Conservation (phyloP, 2,329 filamentous ascomycete genomes). For the Phaeosphaeriaceae sp. region DNA sequence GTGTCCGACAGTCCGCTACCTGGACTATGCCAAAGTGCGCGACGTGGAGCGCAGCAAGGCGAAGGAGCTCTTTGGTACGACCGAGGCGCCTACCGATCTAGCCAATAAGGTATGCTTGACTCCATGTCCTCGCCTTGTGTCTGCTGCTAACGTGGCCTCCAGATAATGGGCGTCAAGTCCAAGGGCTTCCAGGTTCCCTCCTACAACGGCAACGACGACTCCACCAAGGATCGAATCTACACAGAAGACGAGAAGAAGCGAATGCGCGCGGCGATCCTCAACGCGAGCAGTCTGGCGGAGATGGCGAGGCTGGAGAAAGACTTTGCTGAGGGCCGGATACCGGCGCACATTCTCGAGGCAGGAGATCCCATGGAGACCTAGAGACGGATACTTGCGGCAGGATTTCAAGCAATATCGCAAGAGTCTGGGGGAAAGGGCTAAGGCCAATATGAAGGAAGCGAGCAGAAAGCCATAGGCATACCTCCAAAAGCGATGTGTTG, state of each 20-base stretch:
- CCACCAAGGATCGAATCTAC: conserved; percentile 69
- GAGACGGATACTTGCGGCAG: not conserved
- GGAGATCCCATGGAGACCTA: conserved; percentile 41
- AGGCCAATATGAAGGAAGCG: not conserved
- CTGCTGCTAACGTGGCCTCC: conserved; percentile 35
- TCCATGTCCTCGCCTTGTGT: too few species aligned
- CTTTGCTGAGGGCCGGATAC: conserved; percentile 85
- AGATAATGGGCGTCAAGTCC: conserved; percentile 85
- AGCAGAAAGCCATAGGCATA: not conserved
- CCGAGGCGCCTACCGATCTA: conserved; percentile 77
- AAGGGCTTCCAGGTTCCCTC: conserved; percentile 68
- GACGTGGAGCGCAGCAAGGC: conserved; percentile 80
- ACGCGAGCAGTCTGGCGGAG: conserved; percentile 87
- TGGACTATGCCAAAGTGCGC: conserved; percentile 93
- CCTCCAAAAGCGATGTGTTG: not conserved
- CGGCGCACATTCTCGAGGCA: conserved; percentile 50
- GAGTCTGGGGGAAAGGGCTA: not conserved
- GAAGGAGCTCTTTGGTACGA: conserved; percentile 81
- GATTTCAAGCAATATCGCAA: not conserved
- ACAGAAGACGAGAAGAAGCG: conserved; percentile 88
- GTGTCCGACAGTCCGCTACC: conserved; percentile 82
- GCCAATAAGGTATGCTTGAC: conserved; percentile 55
- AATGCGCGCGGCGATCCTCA: conserved; percentile 85
- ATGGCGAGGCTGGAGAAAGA: conserved; percentile 91
- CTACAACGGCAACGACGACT: conserved; percentile 45